A percentile compares a stretch with the other conserved stretches of the same genome.
These are phyloP conservation scores for Chlorella sp. DNA, from an alignment of 139 green algal species.

Conservation along the genomic window DNA sequence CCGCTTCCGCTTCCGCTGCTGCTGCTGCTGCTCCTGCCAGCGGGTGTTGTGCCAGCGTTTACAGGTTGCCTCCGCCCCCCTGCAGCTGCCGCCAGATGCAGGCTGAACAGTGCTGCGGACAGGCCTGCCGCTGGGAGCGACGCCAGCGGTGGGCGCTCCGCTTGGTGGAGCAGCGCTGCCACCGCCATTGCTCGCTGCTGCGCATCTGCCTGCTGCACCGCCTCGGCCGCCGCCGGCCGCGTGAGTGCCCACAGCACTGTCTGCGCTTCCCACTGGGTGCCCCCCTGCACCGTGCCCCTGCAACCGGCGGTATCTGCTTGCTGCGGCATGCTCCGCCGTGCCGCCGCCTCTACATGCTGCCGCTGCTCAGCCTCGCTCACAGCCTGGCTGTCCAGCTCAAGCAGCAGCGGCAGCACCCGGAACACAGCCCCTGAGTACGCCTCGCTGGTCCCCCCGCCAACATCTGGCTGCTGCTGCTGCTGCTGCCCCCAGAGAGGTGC, in stretches of 20 bases:
- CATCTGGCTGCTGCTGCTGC: not conserved
- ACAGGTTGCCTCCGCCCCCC: not conserved
- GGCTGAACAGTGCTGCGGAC: not conserved
- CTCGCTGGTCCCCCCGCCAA: not conserved
- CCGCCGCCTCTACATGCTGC: not conserved
- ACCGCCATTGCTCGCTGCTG: not conserved
- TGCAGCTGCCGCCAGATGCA: not conserved
- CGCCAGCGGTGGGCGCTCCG: not conserved
- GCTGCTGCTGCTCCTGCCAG: not conserved
- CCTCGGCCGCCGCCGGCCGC: not conserved
- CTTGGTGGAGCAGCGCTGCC: not conserved
- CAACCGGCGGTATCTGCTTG: too few species aligned
- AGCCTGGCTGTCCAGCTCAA: slow-evolving; percentile 17
- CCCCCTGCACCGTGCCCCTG: not conserved
- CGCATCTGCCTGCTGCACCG: not conserved
- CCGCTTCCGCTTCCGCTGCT: not conserved
- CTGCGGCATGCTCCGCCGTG: not conserved
- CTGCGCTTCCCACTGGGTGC: not conserved
- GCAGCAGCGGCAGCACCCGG: not conserved
- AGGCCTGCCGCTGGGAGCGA: not conserved
- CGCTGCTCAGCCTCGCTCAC: not conserved
- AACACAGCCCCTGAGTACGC: not conserved
- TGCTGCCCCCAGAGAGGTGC: not conserved
- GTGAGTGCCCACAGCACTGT: slow-evolving; percentile 2
- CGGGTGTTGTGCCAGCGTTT: too few species aligned